Base-by-base conservation (phyloP, 192 early-diverging fungal genomes). In the Linnemannia hyalina region DNA sequence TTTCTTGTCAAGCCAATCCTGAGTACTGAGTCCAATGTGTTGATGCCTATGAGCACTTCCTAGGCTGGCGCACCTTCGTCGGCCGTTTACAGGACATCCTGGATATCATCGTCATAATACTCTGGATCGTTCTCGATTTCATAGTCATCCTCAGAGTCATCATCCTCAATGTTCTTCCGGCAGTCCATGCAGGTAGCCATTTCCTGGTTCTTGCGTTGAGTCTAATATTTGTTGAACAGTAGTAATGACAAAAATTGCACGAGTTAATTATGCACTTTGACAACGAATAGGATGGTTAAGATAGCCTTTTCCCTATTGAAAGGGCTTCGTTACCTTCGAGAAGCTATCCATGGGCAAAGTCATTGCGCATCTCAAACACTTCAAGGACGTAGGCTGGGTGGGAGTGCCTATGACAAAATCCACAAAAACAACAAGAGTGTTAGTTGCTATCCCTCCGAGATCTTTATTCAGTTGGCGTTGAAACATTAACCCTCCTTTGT, bases 111-210 rank as follows among this genome's bases (percentile, higher is more conserved):
- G n/a, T 80, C 70, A 23, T 75, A 73, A 22, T 52, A 80, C 7
- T 85, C 83, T 10, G 78, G 60, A 35, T 85, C 83, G 22, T 77
- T 71, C 57, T 73, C 75, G 23, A 80, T 47, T 26, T 80, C 83
- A 68, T 70, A 76, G 55, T 85, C 83, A 23, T 65, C 83, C 35
- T 85, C 83, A 42, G 83, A 80, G 29, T 85, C 83, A 29, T 85
- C 78, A 22, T 80, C 54, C 1, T 80, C 78, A 36, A 85, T 80
- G 35, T 32, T 32, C 26, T 80, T 23, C n/a, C 83, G 83, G 35
- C 83, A 85, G 5, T 85, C 75, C 42, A 73, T 77, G 38, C 83
- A 85, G 3, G 75, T 85, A 23, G 83, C 83, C 32, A 52, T 76
- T 38, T 85, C 78, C 29, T 80, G 74, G 20, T 57, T 63, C 46